Base-by-base conservation (phyloP, 2,329 filamentous ascomycete genomes). In the Aspergillus sclerotialis region DNA sequence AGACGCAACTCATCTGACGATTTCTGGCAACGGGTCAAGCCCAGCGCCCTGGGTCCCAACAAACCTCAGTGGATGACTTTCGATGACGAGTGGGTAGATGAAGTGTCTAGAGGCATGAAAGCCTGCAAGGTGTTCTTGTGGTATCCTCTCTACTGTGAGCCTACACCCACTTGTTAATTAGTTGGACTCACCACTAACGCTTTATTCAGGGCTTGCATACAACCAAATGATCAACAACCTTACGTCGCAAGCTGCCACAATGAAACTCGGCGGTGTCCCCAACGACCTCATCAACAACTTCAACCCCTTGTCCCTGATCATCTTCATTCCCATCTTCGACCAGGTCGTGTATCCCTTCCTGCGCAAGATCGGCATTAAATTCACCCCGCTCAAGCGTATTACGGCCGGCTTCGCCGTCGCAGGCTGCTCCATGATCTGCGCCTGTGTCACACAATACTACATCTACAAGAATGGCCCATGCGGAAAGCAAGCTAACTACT, bases 51-150 rank as follows among this genome's bases (percentile, higher is more conserved):
- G 5, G 50, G 52, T 1, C 26, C 43, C 2, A 35, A 35, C 26
- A 49, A 49, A 7, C 55, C 55, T 1, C n/a, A n/a, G 4, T 58
- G 55, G 55, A 88, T 89, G 80, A 83, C 79, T 0, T 88, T 87
- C 47, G 84, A 90, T 42, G 85, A 90, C 46, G 76, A 76, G 33
- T 90, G 84, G 83, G 84, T 90, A 21, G 83, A 87, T 53, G 82
- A 89, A 54, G 78, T 88, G 31, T 70, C 71, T 33, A 80, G 83
- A 60, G 83, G 82, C 41, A 66, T 84, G 37, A 69, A 73, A 48
- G 80, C 81, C 37, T 84, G 80, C 66, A 70, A 75, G 44, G 82
- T 86, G 21, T 89, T 84, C 60, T 62, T 74, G 41, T 74, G 70
- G 59, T 75, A 65, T 36, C 69, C 69, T n/a, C 57, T 73, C 7